Base-by-base conservation (phyloP, 805 yeast species). In the Myxozyma mucilagina region DNA sequence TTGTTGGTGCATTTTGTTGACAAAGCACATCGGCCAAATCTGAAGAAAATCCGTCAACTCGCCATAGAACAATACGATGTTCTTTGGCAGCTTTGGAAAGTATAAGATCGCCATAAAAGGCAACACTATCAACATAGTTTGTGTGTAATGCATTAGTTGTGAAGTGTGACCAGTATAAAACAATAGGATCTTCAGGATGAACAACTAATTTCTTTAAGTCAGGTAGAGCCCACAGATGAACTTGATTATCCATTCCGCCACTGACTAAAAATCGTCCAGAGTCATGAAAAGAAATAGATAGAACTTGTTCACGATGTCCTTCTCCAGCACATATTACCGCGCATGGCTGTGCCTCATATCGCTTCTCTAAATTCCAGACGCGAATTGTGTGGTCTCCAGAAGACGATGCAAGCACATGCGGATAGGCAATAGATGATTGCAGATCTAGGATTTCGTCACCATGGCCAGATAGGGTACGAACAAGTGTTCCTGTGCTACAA, bases 311-410 rank as follows among this genome's bases (percentile, higher is more conserved):
- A 14, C 66, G 60, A 31, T 62, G 66, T 16, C 66, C 63, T 18
- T 52, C 66, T 29, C 65, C 66, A n/a, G 56, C 66, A 29, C 66
- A 62, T n/a, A 62, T 60, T 8, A 60, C 60, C 1, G 56, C 61
- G 18, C 66, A 62, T 11, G 66, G 66, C 43, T 62, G 66, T 4
- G 38, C 43, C 5, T 18, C 29, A 34, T 41, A 55, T 14, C 18
- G 24, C 29, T 47, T 51, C 2, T 53, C 62, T 6, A 60, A 45
- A 13, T 85, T 81, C 89, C 96, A 90, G 2, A 94, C 74, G 41
- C 91, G 78, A 8, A 92, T 79, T 0, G 96, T 85, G 61, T 84
- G 78, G 72, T 93, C 98, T 71, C 93, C 97, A 0, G 96, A 87
- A 0, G 87, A 92, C 0, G 96, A 84, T 1, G 96, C 97, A 8